phyloP scores from a whole-genome alignment of 2,329 filamentous ascomycete species.

The Fonsecaea nubica region DNA sequence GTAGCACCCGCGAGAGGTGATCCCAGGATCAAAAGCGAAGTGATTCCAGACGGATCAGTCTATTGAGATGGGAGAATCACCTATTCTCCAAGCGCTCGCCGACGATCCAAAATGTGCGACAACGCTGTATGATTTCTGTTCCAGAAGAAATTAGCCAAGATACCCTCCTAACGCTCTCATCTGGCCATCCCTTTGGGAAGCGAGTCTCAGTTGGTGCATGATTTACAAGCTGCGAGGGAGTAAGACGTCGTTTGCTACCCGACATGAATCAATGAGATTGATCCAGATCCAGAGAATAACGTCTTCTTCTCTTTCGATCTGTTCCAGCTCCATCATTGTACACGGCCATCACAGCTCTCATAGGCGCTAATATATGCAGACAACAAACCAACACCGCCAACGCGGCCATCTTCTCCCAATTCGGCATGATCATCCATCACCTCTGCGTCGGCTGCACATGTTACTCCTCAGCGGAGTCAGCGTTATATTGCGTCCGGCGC shows the following conservation, averaged over 20 bases:
- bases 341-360: conserved; percentile 7
- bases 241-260: not conserved
- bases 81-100: not conserved
- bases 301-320: not conserved
- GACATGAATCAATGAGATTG: conserved; percentile 9
- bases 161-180: not conserved
- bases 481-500: not conserved
- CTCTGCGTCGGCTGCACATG: not conserved
- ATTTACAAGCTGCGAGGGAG: not conserved
- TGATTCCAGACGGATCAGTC: not conserved
- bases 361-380: not conserved
- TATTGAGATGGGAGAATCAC: not conserved
- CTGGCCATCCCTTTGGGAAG: not conserved
- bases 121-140: not conserved
- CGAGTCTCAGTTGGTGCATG: not conserved
- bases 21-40: not conserved
- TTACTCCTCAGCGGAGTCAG: not conserved
- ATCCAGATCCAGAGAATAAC: conserved; percentile 10
- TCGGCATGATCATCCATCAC: not conserved
- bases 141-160: not conserved
- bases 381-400: not conserved
- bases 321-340: conserved; percentile 3
- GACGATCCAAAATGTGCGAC: conserved; percentile 7
- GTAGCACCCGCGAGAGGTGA: too few relatives aligned
- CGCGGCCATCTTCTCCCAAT: not conserved